Evolutionary conservation across 495 filamentous ascomycete genomes (phyloP).

Genomic region (Oidiodendron maius): DNA sequence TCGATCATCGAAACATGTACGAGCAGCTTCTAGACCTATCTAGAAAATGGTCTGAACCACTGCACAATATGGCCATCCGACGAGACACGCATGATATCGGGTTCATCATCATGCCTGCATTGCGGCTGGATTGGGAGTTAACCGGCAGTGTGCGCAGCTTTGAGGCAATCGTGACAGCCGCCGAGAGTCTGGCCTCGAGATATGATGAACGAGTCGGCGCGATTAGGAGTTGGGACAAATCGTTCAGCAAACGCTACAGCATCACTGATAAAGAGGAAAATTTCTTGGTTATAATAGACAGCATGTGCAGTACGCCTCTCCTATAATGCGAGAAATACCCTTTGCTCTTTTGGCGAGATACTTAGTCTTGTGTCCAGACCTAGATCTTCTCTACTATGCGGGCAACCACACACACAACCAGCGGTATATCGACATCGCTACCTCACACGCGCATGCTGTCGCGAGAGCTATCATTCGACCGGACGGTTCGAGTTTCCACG

Average conservation of each 20-base stretch:
- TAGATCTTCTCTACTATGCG: conserved; percentile 39
- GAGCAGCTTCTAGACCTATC: conserved; percentile 32
- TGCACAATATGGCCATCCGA: conserved; percentile 29
- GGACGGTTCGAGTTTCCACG: conserved; percentile 33
- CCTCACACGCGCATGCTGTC: conserved; percentile 29
- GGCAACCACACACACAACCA: conserved; percentile 24
- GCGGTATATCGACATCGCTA: conserved; percentile 27
- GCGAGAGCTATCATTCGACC: conserved; percentile 25
- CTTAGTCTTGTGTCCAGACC: conserved; percentile 15
- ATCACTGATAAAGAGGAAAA: conserved; percentile 17
- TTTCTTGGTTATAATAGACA: conserved; percentile 42
- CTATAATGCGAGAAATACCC: too few species aligned
- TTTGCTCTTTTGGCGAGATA: too few species aligned
- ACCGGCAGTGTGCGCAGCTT: conserved; percentile 26
- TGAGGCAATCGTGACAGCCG: conserved; percentile 29
- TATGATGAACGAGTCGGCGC: conserved; percentile 28
- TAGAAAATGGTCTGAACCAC: conserved; percentile 29
- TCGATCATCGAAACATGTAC: conserved; percentile 1
- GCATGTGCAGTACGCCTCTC: conserved; percentile 30
- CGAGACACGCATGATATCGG: conserved; percentile 39
- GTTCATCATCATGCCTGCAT: conserved; percentile 37
- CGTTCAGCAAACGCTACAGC: conserved; percentile 25
- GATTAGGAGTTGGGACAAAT: conserved; percentile 33
- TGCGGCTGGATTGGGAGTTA: conserved; percentile 33
- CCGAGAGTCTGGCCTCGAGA: conserved; percentile 30